Evolutionary conservation across 2,329 filamentous ascomycete genomes (phyloP), one percentile per base, ranked within the genome.

Genomic region (Didymella segeticola): DNA sequence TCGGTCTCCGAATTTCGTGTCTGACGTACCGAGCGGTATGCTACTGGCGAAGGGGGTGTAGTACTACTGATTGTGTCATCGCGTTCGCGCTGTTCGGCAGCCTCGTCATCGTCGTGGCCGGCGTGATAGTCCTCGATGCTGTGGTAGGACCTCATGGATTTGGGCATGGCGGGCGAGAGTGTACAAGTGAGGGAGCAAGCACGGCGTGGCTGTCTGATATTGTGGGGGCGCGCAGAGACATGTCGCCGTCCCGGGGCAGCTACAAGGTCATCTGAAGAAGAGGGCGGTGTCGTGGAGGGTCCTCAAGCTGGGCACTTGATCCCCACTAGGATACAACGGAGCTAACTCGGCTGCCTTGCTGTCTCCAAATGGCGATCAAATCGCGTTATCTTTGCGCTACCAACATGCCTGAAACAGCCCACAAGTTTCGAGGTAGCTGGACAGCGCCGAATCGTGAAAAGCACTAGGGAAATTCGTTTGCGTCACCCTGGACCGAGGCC

Each of bases 1-100:
- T 78, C 66, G 50, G 63, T 59, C 53, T 69, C 70, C 38, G 77
- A 75, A 43, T 70, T 65, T 47, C 68, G 70, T 58, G 67, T 64
- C 30, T 57, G 64, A 29, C 66, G 59, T 27, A 62, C 52, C 17
- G 56, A 60, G 39, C 72, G 72, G 59, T 69, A 70, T 37, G 62
- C 53, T 1, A 67, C 67, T 7, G 71, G 72, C n/a, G 71, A 73
- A 26, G 68, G 67, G 23, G 68, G 70, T 6, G 69, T 73, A 31
- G 69, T 62, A 66, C 60, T 68, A 63, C 68, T 67, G 57, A 70
- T 57, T 14, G 69, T 72, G 47, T 73, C 68, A 48, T 60, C 54
- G 41, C 62, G 62, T 55, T 72, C 67, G 37, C 64, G 63, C 42
- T 61, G 63, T 52, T 70, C 64, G 50, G 65, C 63, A 43, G 71